Evolutionary conservation across 2,329 filamentous ascomycete genomes (phyloP).

Genomic region (Calonectria naviculata): DNA sequence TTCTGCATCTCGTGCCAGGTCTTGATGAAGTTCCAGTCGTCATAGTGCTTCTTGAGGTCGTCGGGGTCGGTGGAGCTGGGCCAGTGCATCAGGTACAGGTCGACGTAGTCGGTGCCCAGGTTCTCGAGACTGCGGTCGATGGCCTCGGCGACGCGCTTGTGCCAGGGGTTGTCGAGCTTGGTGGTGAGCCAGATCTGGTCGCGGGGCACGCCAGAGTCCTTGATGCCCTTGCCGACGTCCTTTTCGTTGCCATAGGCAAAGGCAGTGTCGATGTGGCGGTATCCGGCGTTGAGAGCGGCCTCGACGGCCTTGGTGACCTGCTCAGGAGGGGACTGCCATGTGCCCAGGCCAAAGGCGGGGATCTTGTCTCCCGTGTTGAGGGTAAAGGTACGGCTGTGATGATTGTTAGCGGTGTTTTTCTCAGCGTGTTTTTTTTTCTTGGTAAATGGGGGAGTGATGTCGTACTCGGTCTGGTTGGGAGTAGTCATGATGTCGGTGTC

Average conservation of each 20-base stretch:
- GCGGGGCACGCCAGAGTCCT: constrained; percentile 71
- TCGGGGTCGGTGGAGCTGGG: constrained; percentile 72
- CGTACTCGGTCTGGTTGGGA: constrained; percentile 22
- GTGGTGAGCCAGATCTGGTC: constrained; percentile 79
- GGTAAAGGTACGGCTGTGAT: constrained; percentile 61
- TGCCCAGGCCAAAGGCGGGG: constrained; percentile 80
- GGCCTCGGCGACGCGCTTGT: constrained; percentile 74
- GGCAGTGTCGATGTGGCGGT: constrained; percentile 82
- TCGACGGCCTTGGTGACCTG: constrained; percentile 79
- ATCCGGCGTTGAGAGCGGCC: constrained; percentile 73
- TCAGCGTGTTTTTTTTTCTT: neutral
- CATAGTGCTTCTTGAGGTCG: constrained; percentile 73
- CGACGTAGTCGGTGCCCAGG: constrained; percentile 73
- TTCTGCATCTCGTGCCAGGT: constrained; percentile 82
- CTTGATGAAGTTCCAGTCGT: constrained; percentile 85
- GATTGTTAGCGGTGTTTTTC: constrained; percentile 4
- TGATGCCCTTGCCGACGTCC: constrained; percentile 75
- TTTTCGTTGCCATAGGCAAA: constrained; percentile 82
- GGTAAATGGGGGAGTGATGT: neutral
- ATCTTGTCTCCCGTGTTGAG: constrained; percentile 84
- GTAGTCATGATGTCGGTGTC: constrained; percentile 25
- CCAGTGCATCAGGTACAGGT: constrained; percentile 81
- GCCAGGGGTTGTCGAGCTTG: constrained; percentile 85
- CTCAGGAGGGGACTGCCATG: constrained; percentile 79
- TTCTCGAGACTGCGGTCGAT: constrained; percentile 69